Evolutionary conservation across 2,329 filamentous ascomycete species (phyloP), one percentile per base, ranked within the genome.

Genomic region (Paecilomyces sp.): DNA sequence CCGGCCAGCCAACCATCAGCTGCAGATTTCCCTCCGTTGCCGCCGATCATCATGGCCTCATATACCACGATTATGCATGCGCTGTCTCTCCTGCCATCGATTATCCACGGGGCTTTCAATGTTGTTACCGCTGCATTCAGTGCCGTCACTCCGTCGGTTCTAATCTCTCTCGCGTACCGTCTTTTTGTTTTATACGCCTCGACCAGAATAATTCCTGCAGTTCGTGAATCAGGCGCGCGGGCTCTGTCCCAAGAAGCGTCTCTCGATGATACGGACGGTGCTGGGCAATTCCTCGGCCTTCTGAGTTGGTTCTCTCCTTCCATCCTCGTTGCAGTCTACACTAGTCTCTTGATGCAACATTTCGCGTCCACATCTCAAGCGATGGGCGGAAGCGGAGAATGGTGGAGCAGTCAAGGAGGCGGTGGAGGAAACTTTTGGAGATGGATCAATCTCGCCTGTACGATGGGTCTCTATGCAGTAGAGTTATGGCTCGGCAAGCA

Each of bases 1-100:
- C 82, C 85, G 31, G 73, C 74, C 15, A 77, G 80, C 54, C 77
- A 78, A 15, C 77, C 82, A 13, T 71, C 84, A 13, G 70, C 75
- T 5, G 71, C 78, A 61, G 92, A 96, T 28, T 94, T 97, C 62
- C 94, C 94, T 47, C 94, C 94, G n/a, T 82, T 99, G 52, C 94
- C 94, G 13, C 94, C 94, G 0, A 92, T 97, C 64, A 93, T 99
- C 74, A 97, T 97, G 93, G 94, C 93, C 4, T 97, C 92, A 6
- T 97, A 97, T 76, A 93, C 92, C 28, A 97, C 93, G 0, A 80
- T 97, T 52, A 81, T 97, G 54, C 90, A 95, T 67, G 85, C 92
- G 54, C 80, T 97, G 41, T 89, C 90, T 59, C 88, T 88, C 3
- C 81, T 96, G n/a, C 93, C 91, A 2, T 88, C 85, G 2, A 92